Evolutionary conservation across 2,329 filamentous ascomycete genomes (phyloP).

Genomic region (Alternaria infectoria): DNA sequence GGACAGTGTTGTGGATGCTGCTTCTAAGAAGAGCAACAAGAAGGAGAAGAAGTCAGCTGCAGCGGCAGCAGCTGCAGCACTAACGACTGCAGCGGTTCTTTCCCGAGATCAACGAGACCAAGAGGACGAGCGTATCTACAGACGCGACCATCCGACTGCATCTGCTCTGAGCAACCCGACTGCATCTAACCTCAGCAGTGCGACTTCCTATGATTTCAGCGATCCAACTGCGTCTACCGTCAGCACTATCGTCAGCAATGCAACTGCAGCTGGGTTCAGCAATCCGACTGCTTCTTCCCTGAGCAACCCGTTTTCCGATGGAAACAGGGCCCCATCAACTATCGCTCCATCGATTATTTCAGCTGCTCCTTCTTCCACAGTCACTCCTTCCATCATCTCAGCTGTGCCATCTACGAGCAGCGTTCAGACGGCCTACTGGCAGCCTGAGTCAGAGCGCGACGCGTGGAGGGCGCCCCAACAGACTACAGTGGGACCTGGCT

Average conservation of each 20-base stretch:
- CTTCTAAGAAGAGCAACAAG: conserved; percentile 40
- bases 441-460: conserved; percentile 52
- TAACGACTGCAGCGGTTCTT: conserved; percentile 26
- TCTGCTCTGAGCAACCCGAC: conserved; percentile 28
- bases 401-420: conserved; percentile 28
- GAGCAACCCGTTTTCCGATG: conserved; percentile 39
- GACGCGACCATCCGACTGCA: background rate
- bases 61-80: conserved; percentile 22
- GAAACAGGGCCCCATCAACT: conserved; percentile 28
- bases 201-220: background rate
- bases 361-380: conserved; percentile 27
- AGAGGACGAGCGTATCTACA: conserved; percentile 13
- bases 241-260: background rate
- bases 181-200: background rate
- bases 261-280: background rate
- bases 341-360: conserved; percentile 27
- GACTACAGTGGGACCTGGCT: conserved; percentile 36
- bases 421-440: conserved; percentile 46
- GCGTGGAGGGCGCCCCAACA: conserved; percentile 20
- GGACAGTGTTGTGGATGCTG: conserved; percentile 27
- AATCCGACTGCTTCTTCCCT: background rate
- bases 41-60: conserved; percentile 39
- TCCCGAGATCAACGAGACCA: conserved; percentile 26
- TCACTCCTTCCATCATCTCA: conserved; percentile 7
- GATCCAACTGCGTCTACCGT: background rate